Evolutionary conservation across 83 land plant genomes (phyloP).

Genomic region (Isoetes engelmannii): DNA sequence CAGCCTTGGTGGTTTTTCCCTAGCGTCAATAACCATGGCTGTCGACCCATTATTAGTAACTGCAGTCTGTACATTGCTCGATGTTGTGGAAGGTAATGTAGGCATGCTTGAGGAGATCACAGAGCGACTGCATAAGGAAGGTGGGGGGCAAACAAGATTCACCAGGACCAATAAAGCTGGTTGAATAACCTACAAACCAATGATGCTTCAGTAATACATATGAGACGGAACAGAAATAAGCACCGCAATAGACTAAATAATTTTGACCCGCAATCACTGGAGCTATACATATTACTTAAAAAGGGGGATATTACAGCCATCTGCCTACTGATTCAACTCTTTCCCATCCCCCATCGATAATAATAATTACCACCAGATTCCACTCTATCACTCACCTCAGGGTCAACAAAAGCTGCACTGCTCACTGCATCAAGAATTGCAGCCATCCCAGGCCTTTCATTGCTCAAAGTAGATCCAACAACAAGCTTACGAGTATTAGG

Average conservation of each 20-base stretch:
- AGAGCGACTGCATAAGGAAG: slow-evolving; percentile 84
- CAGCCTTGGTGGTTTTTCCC: slow-evolving; percentile 34
- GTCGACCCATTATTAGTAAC: slow-evolving; percentile 20
- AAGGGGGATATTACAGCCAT: not conserved
- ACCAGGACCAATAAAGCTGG: slow-evolving; percentile 77
- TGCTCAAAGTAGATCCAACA: slow-evolving; percentile 67
- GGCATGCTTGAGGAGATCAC: not conserved
- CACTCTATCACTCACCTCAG: slow-evolving; percentile 52
- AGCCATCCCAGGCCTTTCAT: slow-evolving; percentile 89
- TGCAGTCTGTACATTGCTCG: slow-evolving; percentile 31
- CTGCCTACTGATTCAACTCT: not conserved
- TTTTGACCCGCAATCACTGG: not conserved
- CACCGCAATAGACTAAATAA: too few species aligned
- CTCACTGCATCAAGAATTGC: slow-evolving; percentile 90
- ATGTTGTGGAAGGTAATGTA: not conserved
- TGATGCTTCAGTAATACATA: too few species aligned
- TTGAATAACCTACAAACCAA: slow-evolving; percentile 62
- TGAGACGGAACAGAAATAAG: too few species aligned
- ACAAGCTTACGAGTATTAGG: slow-evolving; percentile 64
- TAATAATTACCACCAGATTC: not conserved
- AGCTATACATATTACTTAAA: not conserved
- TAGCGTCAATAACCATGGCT: slow-evolving; percentile 28
- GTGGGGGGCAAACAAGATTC: slow-evolving; percentile 96
- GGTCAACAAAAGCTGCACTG: slow-evolving; percentile 61
- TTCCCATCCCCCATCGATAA: not conserved